Evolutionary conservation across 208 protist species (phyloP).

Genomic region (Crithidia thermophila): DNA sequence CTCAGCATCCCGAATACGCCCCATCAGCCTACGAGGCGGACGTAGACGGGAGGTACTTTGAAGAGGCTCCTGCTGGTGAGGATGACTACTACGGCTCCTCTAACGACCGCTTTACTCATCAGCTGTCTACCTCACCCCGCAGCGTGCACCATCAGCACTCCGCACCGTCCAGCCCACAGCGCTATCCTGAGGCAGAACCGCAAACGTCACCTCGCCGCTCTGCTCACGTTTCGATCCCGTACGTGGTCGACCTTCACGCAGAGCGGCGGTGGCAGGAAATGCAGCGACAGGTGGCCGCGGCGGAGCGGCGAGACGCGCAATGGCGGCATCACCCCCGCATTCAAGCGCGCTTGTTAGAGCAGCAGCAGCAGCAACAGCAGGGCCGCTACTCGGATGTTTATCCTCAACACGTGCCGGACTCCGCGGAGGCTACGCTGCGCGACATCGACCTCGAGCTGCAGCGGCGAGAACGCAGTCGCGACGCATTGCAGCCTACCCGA

Average conservation of each 20-base stretch:
- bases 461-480: slow-evolving; percentile 2
- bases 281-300: slow-evolving; percentile 14
- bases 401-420: not conserved
- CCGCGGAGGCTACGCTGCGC: slow-evolving; percentile 11
- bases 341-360: slow-evolving; percentile 2
- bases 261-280: slow-evolving; percentile 17
- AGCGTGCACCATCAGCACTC: no score
- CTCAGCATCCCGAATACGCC: no score
- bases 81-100: no score
- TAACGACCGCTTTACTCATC: no score
- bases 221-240: slow-evolving; percentile 1
- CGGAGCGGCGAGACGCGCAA: slow-evolving; percentile 9
- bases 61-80: no score
- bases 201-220: no score
- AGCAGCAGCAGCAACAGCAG: not conserved
- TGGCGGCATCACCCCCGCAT: slow-evolving; percentile 20
- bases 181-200: no score
- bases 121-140: no score
- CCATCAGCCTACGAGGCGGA: no score
- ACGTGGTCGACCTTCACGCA: slow-evolving; percentile 17
- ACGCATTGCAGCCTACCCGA: not conserved
- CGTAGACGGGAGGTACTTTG: no score
- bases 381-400: not conserved
- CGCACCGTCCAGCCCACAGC: no score
- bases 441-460: slow-evolving; percentile 16